These are phyloP conservation scores for Aspergillus pseudotamarii DNA, from an alignment of 2,329 filamentous ascomycete genomes.

Conservation along the genomic window DNA sequence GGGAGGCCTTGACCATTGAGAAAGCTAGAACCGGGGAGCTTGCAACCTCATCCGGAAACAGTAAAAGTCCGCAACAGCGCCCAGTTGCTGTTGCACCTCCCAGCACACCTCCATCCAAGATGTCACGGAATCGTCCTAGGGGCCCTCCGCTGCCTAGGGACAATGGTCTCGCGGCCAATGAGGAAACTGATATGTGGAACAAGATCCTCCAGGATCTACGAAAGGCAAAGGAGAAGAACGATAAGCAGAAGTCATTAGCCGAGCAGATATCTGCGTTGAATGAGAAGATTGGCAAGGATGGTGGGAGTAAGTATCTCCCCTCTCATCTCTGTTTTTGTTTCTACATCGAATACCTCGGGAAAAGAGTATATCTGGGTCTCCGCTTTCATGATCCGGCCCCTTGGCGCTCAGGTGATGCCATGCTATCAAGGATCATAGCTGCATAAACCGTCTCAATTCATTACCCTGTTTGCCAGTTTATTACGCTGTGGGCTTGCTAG, in stretches of 20 bases:
- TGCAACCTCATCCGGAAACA: slow-evolving; percentile 11
- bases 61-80: slow-evolving; percentile 7
- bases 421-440: neutral
- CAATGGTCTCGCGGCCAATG: slow-evolving; percentile 47
- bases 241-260: slow-evolving; percentile 42
- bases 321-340: neutral
- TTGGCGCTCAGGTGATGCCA: neutral
- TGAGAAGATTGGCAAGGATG: slow-evolving; percentile 47
- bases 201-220: slow-evolving; percentile 46
- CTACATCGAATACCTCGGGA: neutral
- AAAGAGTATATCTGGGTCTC: neutral
- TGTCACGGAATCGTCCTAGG: slow-evolving; percentile 48
- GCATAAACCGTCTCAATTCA: neutral
- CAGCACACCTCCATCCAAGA: slow-evolving; percentile 18
- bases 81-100: slow-evolving; percentile 2
- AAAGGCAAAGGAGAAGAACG: slow-evolving; percentile 49
- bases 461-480: neutral
- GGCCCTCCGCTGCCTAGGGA: slow-evolving; percentile 40
- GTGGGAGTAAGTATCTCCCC: slow-evolving; percentile 41
- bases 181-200: slow-evolving; percentile 50
- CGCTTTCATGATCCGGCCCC: neutral
- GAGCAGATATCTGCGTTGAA: slow-evolving; percentile 46
- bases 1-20: slow-evolving; percentile 30
- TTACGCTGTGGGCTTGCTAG: neutral
- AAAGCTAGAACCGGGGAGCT: slow-evolving; percentile 14